Evolutionary conservation across 1,284 basidiomycete genomes (phyloP), one percentile per base, ranked within the genome.

Genomic region (Pulchroboletus neoregius): DNA sequence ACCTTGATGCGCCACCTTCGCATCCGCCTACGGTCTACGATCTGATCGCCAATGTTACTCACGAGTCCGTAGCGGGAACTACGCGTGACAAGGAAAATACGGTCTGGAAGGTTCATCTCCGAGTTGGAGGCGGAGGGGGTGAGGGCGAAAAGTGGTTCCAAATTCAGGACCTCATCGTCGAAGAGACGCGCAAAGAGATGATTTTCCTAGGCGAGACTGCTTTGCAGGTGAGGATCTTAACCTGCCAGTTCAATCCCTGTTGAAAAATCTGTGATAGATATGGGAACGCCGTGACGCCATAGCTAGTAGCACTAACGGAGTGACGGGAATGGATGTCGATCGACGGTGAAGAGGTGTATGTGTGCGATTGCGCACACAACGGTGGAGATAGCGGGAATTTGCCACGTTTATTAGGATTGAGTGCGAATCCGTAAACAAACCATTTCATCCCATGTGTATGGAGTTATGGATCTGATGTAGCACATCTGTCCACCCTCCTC

Each of bases 161-260:
- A 70, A 89, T 98, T 48, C 94, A 99, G 68, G 96, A 99, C 71
- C 75, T 99, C 49, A 89, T 96, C 48, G 94, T 99, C 7, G 90
- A 95, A 61, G 92, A 97, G 62, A 90, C 93, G 27, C 79, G 94
- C 53, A 90, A 88, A 67, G 94, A 97, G 63, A 94, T 99, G 91
- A 94, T 99, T 52, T 95, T 98, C 66, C 74, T 99, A 30, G 95
- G 94, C 23, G 96, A 99, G 68, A 93, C 90, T 22, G 89, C 96
- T 39, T 72, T 99, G 39, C 96, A 98, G 79, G 93, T 92, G 44
- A 61, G 51, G 12, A 31, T 36, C 57, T 43, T 37, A 12, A 36
- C 9, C 4, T 43, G 37, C 15, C 8, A 15, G 24, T 36, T n/a
- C 36, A 22, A 49, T 45, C 43, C 33, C n/a, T 37, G 37, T 35